phyloP scores from a whole-genome alignment of 2,329 filamentous ascomycete genomes.

The Hymenoscyphus fructigenus region DNA sequence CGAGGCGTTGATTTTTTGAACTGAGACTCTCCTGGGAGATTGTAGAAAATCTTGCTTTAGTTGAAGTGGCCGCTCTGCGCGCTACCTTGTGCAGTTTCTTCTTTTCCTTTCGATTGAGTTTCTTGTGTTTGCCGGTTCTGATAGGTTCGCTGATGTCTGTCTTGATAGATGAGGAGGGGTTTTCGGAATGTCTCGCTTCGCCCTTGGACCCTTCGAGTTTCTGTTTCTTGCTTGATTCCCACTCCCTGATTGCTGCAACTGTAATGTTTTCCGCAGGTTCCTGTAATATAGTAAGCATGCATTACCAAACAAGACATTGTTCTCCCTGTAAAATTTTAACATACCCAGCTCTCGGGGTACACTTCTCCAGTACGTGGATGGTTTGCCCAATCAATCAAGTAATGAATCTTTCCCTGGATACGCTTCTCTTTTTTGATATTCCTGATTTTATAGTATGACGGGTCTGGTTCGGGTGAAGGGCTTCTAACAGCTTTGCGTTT shows the following conservation, averaged over 20 bases:
- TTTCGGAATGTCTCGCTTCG: neutral
- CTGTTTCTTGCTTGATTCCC: constrained; percentile 10
- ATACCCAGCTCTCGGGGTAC: constrained; percentile 54
- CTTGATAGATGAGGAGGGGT: constrained; percentile 3
- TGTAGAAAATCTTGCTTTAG: constrained; percentile 15
- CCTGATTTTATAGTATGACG: constrained; percentile 12
- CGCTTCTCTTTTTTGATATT: constrained; percentile 23
- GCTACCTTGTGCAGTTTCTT: constrained; percentile 6
- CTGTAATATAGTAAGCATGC: constrained; percentile 1
- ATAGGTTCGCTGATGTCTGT: constrained; percentile 22
- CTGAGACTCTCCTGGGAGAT: constrained; percentile 15
- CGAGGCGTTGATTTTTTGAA: constrained; percentile 9
- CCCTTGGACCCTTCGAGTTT: neutral
- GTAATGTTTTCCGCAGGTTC: constrained; percentile 13
- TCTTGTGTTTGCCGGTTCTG: constrained; percentile 17
- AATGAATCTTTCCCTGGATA: constrained; percentile 37
- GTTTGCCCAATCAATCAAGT: constrained; percentile 57
- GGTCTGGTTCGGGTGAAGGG: neutral
- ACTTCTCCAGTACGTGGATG: constrained; percentile 48
- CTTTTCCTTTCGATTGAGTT: neutral
- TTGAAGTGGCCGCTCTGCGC: constrained; percentile 5
- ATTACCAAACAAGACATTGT: neutral
- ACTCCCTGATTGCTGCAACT: constrained; percentile 10
- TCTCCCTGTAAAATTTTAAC: constrained; percentile 12
- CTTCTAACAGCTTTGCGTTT: neutral